A percentile compares a stretch with the other conserved stretches of the same genome.
Evolutionary conservation across 345 rosid species (phyloP).

Genomic region (Tarenaya hassleriana): DNA sequence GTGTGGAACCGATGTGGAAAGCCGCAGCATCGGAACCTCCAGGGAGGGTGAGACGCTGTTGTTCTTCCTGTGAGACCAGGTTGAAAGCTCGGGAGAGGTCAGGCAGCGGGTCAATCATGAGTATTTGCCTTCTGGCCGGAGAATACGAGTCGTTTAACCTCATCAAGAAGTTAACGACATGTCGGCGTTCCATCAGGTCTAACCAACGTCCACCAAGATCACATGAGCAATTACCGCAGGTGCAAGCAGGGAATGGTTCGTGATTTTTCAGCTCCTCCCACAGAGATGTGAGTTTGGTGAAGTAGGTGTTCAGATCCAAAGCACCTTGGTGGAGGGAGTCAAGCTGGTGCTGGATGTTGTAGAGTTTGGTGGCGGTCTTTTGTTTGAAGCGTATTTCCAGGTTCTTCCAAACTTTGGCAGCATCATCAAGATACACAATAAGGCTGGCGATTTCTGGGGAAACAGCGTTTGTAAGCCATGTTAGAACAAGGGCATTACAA

Average conservation of each 20-base stretch:
- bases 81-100: background rate
- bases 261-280: too few species aligned
- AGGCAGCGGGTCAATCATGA: background rate
- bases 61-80: background rate
- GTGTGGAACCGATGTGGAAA: background rate
- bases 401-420: too few species aligned
- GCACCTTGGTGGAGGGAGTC: too few species aligned
- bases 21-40: background rate
- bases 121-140: background rate
- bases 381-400: too few species aligned
- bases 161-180: background rate
- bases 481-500: too few species aligned
- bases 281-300: too few species aligned
- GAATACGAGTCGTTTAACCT: background rate
- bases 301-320: too few species aligned
- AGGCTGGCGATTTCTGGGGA: too few species aligned
- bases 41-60: background rate
- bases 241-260: background rate
- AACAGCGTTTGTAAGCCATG: too few species aligned
- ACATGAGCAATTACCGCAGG: background rate
- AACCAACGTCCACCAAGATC: background rate
- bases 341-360: too few species aligned
- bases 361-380: too few species aligned
- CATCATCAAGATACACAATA: too few species aligned
- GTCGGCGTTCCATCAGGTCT: background rate